Base-by-base conservation (phyloP, 441 rosid genomes). In the Mallotus repandus region DNA sequence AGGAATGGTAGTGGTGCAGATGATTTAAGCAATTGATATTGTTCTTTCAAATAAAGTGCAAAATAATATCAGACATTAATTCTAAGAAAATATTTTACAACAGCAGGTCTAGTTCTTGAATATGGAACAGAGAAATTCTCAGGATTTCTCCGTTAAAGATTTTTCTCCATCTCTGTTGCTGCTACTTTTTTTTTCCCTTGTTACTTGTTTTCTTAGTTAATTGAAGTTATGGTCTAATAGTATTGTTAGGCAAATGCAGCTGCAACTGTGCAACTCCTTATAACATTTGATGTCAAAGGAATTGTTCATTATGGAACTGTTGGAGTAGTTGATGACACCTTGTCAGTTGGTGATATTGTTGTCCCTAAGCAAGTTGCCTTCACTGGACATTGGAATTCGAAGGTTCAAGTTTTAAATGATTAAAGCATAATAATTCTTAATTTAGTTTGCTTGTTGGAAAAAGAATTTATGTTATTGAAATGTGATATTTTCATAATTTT, bases 301-400 rank as follows among this genome's bases (percentile, higher is more conserved):
- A 38, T 74, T 1, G 67, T 68, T 35, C 67, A 74, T 43, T 68
- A 35, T 35, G 77, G 62, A 38, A 68, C 38, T 10, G 77, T 67
- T 10, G 68, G 68, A 35, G 41, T 46, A 11, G 43, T 18, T 32
- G 53, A 74, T 10, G 59, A 59, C 13, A n/a, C 72, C 9, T 50
- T 74, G 53, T 48, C 50, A 4, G 8, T 29, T 16, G 72, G 68
- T 10, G 72, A 74, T 59, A 72, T 74, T 50, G n/a, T 14, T 50
- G 62, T 66, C 16, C 72, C 70, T 13, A 2, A 7, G 0, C 25
- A 67, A n/a, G 62, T 52, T 38, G 72, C 68, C 58, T 61, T 59
- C 72, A 46, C 50, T 6, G 59, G 43, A 12, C 8, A 46, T 52
- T 18, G 38, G 53, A 4, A 74, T 2, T 74, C 68, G 72, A 21